phyloP scores from a whole-genome alignment of 2,329 filamentous ascomycete species.

The Colletotrichum incanum region DNA sequence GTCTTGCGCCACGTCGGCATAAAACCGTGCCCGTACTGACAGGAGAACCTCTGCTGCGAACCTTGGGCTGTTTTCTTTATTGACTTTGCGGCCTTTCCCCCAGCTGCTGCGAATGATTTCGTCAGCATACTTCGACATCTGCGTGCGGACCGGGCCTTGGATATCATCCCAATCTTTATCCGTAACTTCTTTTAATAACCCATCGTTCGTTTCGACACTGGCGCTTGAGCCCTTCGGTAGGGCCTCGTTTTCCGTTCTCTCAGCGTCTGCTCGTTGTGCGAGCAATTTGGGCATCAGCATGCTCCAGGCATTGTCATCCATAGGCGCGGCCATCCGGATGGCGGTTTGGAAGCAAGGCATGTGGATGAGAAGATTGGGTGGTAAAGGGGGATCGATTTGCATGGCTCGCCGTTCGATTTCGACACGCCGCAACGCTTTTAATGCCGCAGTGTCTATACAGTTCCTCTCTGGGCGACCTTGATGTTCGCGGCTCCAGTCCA shows the following conservation, averaged over 20 bases:
- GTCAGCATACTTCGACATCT: conserved; percentile 77
- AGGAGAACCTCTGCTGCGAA: conserved; percentile 82
- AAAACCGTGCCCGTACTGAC: conserved; percentile 78
- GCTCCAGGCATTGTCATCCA: conserved; percentile 80
- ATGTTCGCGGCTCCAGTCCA: neutral
- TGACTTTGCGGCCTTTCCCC: conserved; percentile 75
- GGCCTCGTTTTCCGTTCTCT: conserved; percentile 66
- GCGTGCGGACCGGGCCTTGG: conserved; percentile 77
- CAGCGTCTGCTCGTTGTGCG: conserved; percentile 76
- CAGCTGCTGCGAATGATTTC: conserved; percentile 78
- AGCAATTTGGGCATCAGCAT: conserved; percentile 78
- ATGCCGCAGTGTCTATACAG: conserved; percentile 71
- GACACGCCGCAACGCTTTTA: conserved; percentile 74
- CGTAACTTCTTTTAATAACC: conserved; percentile 64
- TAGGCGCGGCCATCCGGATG: conserved; percentile 76
- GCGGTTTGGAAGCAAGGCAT: conserved; percentile 84
- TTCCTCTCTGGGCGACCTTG: neutral
- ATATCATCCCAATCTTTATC: conserved; percentile 81
- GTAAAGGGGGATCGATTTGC: conserved; percentile 76
- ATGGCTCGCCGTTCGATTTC: conserved; percentile 82
- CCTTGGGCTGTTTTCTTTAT: conserved; percentile 73
- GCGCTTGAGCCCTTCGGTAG: conserved; percentile 50
- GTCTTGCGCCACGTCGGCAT: conserved; percentile 71
- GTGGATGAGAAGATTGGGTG: conserved; percentile 73
- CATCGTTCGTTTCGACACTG: conserved; percentile 52